Evolutionary conservation across 768 basidiomycete species (phyloP).

Genomic region (Paxillus ammoniavirescens): DNA sequence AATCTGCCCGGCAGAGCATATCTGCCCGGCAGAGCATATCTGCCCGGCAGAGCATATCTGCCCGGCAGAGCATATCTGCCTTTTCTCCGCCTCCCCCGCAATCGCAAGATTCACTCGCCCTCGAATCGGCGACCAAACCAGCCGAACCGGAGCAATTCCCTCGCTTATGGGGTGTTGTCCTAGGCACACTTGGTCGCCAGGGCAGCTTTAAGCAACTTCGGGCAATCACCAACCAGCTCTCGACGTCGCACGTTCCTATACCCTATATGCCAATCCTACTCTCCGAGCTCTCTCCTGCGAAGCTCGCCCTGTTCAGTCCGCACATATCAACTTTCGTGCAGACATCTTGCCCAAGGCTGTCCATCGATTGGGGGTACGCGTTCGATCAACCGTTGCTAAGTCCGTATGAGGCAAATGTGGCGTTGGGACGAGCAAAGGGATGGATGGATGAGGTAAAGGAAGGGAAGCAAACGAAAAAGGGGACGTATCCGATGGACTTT

Average conservation of each 20-base stretch:
- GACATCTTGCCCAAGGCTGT: slow-evolving; percentile 93
- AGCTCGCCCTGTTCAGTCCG: slow-evolving; percentile 78
- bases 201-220: slow-evolving; percentile 89
- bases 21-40: slow-evolving; percentile 54
- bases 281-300: slow-evolving; percentile 95
- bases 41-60: slow-evolving; percentile 75
- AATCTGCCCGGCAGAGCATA: slow-evolving; percentile 68
- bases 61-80: slow-evolving; percentile 58
- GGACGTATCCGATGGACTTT: slow-evolving; percentile 93
- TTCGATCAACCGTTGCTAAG: slow-evolving; percentile 86
- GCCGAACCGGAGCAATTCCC: slow-evolving; percentile 13
- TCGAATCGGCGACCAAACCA: slow-evolving; percentile 16
- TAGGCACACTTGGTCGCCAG: slow-evolving; percentile 94
- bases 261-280: slow-evolving; percentile 90
- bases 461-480: slow-evolving; percentile 14
- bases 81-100: slow-evolving; percentile 13
- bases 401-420: slow-evolving; percentile 92
- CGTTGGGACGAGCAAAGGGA: slow-evolving; percentile 59
- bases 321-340: slow-evolving; percentile 91
- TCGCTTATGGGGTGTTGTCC: slow-evolving; percentile 81
- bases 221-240: slow-evolving; percentile 75
- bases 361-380: slow-evolving; percentile 99
- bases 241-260: slow-evolving; percentile 50
- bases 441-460: slow-evolving; percentile 54
- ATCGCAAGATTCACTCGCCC: slow-evolving; percentile 5